Conservation (phyloP, 1,139 yeast species). For the Debaryomyces singareniensis region DNA sequence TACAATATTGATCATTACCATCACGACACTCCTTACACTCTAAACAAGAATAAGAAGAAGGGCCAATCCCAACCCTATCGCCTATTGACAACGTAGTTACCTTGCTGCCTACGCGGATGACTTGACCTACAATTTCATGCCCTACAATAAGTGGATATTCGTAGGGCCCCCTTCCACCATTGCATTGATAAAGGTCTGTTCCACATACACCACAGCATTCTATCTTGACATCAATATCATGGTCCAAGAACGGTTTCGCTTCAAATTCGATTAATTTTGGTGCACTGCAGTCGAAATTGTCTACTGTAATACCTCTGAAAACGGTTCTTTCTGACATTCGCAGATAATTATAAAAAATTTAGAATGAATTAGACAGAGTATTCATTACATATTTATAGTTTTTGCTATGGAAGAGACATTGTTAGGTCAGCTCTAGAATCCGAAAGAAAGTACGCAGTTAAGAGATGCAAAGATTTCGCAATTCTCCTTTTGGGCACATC, state of each 20-base stretch:
- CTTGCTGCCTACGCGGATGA: slow-evolving; percentile 42
- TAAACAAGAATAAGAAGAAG: slow-evolving; percentile 43
- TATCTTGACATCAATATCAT: slow-evolving; percentile 41
- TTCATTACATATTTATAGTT: too few species aligned
- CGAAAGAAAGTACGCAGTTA: too few species aligned
- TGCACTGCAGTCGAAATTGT: slow-evolving; percentile 31
- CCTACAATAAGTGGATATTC: slow-evolving; percentile 29
- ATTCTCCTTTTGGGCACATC: too few species aligned
- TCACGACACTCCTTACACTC: slow-evolving; percentile 41
- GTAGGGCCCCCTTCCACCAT: slow-evolving; percentile 37
- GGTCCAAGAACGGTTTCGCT: slow-evolving; percentile 29
- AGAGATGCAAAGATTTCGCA: too few species aligned
- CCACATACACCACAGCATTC: slow-evolving; percentile 60
- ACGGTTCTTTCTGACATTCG: slow-evolving; percentile 20
- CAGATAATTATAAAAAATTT: too few species aligned
- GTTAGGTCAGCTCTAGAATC: too few species aligned
- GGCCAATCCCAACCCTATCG: slow-evolving; percentile 61
- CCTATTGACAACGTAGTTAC: slow-evolving; percentile 46
- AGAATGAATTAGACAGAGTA: too few species aligned
- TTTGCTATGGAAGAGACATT: too few species aligned
- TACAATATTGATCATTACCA: slow-evolving; percentile 48
- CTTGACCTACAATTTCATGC: slow-evolving; percentile 53
- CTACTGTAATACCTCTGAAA: slow-evolving; percentile 42
- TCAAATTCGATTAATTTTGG: slow-evolving; percentile 35
- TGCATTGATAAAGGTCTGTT: slow-evolving; percentile 44